phyloP scores from a whole-genome alignment of 2,329 filamentous ascomycete genomes.

The Cytospora chrysosperma region DNA sequence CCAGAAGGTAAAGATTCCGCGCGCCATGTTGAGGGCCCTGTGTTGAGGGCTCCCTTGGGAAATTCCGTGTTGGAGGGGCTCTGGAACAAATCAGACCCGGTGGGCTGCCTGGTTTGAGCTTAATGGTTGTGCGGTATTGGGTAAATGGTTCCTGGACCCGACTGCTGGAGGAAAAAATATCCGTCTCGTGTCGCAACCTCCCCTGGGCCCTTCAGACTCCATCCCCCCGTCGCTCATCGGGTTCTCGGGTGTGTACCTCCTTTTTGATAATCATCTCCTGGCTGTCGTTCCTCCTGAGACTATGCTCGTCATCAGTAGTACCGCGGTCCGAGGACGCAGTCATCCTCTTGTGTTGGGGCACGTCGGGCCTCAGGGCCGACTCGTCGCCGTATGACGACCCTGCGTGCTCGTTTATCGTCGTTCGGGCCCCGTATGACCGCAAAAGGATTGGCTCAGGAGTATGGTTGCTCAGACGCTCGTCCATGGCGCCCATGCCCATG shows the following conservation, averaged over 20 bases:
- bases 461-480: not conserved
- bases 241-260: conserved; percentile 13
- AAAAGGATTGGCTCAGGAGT: conserved; percentile 1
- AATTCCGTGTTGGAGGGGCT: too few species aligned
- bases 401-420: not conserved
- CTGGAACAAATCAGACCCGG: too few species aligned
- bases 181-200: not conserved
- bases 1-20: too few species aligned
- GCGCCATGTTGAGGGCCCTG: too few species aligned
- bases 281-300: conserved; percentile 19
- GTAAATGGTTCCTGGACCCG: too few species aligned
- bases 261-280: conserved; percentile 27
- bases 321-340: not conserved
- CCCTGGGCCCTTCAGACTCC: not conserved
- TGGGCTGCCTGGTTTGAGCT: not conserved
- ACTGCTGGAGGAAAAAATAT: not conserved
- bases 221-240: not conserved
- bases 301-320: conserved; percentile 11
- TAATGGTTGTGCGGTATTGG: not conserved
- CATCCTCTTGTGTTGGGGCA: not conserved
- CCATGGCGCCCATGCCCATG: not conserved
- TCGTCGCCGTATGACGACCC: not conserved
- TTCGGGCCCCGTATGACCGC: not conserved
- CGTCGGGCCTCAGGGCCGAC: not conserved
- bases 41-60: too few species aligned